Conservation (phyloP, 2,329 filamentous ascomycete genomes). For the Byssoonygena ceratinophila region DNA sequence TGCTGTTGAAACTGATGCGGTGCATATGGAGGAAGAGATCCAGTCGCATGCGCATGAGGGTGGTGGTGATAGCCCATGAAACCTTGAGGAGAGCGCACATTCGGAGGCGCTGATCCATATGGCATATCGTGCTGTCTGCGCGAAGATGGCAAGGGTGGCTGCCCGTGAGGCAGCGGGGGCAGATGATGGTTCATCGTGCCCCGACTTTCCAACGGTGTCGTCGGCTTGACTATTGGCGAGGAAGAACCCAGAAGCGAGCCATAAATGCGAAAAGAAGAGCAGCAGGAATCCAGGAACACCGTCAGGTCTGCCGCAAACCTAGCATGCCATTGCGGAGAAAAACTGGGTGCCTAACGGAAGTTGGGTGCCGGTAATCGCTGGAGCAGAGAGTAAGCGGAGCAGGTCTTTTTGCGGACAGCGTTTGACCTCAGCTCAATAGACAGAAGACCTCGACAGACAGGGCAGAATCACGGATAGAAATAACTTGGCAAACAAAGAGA, state of each 20-base stretch:
- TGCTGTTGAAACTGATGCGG: conserved; percentile 37
- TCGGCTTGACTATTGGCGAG: not conserved
- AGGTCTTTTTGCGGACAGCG: not conserved
- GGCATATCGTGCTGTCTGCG: conserved; percentile 39
- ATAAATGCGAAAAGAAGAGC: conserved; percentile 5
- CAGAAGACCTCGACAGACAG: not conserved
- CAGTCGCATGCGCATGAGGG: conserved; percentile 42
- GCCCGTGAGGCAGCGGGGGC: conserved; percentile 38
- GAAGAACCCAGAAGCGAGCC: conserved; percentile 3
- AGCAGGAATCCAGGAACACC: not conserved
- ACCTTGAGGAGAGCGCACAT: conserved; percentile 48
- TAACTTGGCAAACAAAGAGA: not conserved
- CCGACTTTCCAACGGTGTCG: conserved; percentile 17
- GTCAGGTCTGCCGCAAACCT: not conserved
- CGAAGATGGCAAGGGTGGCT: conserved; percentile 42
- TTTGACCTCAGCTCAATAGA: not conserved
- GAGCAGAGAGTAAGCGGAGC: conserved; percentile 5
- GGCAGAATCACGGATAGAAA: not conserved
- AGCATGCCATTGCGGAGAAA: conserved; percentile 3
- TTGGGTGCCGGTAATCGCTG: conserved; percentile 1
- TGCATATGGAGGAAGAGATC: conserved; percentile 39
- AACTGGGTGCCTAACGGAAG: not conserved
- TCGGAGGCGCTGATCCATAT: conserved; percentile 37
- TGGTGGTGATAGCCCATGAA: conserved; percentile 49
- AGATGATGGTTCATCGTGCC: conserved; percentile 39